Base-by-base conservation (phyloP, 192 early-diverging fungal species). In the Backusella tuberculispora region DNA sequence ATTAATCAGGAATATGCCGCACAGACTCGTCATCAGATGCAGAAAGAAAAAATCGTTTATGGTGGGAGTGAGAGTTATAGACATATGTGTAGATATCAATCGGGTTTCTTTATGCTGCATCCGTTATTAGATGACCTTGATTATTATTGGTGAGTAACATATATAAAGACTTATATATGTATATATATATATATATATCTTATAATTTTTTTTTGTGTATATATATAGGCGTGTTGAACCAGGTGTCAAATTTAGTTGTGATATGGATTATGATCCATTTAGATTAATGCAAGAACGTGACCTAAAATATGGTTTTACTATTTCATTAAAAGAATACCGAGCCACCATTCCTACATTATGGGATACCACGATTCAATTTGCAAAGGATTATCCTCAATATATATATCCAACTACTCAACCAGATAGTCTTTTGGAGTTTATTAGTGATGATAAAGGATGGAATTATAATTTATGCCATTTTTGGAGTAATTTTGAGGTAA, bases 401-500 rank as follows among this genome's bases (percentile, higher is more conserved):
- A 76, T 93, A 21, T 86, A 82, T 56, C 79, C 79, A 64, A 29
- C 38, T 17, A 45, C 64, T n/a, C 43, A 46, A 21, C 74, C 86
- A 26, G 78, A 82, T 15, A 83, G 82, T 66, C 75, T 83, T 14
- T 71, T 85, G 47, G 65, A 76, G 65, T 87, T 91, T 74, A 80
- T 93, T 40, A 88, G 85, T n/a, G 78, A 85, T 17, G 87, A 88
- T 67, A 75, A 78, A 13, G 83, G 81, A 15, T 43, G 76, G 60
- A 86, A 85, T 14, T 94, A 93, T 75, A 94, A 94, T 78, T 79
- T 85, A 47, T 80, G 93, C 74, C 93, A 96, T 77, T 95, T 94
- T 72, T 95, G 95, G 95, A 90, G 88, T 72, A 96, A 95, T 78
- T 95, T 96, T 85, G 93, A 96, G 83, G 92, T 95, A 46, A 86